Conservation (phyloP, 768 basidiomycete genomes). For the Lentinula edodes region DNA sequence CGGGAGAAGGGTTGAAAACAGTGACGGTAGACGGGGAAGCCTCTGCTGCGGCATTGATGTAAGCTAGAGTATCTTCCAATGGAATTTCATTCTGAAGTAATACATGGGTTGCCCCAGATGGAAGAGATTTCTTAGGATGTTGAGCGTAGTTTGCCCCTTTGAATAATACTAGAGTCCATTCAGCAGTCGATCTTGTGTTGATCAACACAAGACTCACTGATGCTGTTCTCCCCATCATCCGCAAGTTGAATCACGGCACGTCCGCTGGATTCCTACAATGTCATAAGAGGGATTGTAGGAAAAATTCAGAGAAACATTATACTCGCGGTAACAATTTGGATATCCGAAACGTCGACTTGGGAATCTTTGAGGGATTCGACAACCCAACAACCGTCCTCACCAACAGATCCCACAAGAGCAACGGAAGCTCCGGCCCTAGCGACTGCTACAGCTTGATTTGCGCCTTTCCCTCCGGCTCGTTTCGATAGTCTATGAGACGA, state of each 20-base stretch:
- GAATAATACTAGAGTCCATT: slow-evolving; percentile 37
- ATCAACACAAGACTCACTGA: slow-evolving; percentile 32
- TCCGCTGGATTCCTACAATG: slow-evolving; percentile 43
- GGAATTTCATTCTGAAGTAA: slow-evolving; percentile 60
- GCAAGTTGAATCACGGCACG: slow-evolving; percentile 58
- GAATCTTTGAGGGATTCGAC: slow-evolving; percentile 29
- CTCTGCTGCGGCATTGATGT: slow-evolving; percentile 22
- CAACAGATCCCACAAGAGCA: slow-evolving; percentile 47
- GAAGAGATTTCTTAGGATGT: slow-evolving; percentile 24
- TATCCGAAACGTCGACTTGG: slow-evolving; percentile 34
- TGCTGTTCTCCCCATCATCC: slow-evolving; percentile 55
- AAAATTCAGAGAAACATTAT: neutral
- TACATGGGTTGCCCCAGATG: slow-evolving; percentile 39
- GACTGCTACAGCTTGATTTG: slow-evolving; percentile 58
- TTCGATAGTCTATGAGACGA: slow-evolving; percentile 45
- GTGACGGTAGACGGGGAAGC: slow-evolving; percentile 18
- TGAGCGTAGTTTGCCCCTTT: slow-evolving; percentile 52
- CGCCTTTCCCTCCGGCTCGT: slow-evolving; percentile 56
- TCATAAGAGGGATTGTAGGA: neutral
- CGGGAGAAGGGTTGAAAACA: slow-evolving; percentile 56
- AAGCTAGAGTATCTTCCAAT: slow-evolving; percentile 32
- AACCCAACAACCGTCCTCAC: slow-evolving; percentile 48
- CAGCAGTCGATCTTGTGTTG: neutral
- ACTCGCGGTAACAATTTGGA: slow-evolving; percentile 36
- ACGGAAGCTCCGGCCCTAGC: slow-evolving; percentile 44